phyloP scores from a whole-genome alignment of 139 green algal species.

The Deuterostichococcus epilithicus region DNA sequence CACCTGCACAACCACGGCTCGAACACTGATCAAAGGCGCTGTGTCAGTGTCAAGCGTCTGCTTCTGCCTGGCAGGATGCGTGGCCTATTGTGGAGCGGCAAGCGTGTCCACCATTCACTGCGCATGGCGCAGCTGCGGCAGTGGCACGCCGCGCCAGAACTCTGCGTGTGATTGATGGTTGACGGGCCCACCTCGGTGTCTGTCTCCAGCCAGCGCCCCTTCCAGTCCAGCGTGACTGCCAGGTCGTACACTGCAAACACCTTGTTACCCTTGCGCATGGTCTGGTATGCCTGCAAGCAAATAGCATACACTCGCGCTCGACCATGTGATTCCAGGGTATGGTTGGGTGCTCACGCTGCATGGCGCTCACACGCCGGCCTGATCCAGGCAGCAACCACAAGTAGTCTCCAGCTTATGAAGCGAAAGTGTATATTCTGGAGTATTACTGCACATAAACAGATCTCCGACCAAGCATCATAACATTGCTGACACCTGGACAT shows the following conservation, averaged over 20 bases:
- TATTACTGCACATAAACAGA: too few relatives aligned
- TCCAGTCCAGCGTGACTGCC: conserved; percentile 59
- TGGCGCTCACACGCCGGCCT: too few relatives aligned
- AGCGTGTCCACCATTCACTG: neutral
- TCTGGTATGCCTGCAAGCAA: conserved; percentile 52
- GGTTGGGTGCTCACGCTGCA: neutral
- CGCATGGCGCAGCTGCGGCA: too few relatives aligned
- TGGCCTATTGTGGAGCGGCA: neutral
- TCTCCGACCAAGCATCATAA: neutral
- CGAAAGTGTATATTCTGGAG: neutral
- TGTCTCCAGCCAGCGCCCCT: conserved; percentile 18
- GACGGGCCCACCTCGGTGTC: conserved; percentile 3
- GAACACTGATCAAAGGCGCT: neutral
- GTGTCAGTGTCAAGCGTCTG: neutral
- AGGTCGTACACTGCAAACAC: conserved; percentile 73
- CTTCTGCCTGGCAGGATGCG: neutral
- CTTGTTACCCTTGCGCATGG: conserved; percentile 75
- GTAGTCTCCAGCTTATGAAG: neutral
- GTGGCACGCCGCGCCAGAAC: too few relatives aligned
- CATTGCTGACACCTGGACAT: neutral
- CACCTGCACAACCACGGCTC: conserved; percentile 18
- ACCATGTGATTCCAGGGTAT: neutral
- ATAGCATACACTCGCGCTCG: neutral
- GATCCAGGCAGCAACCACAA: neutral
- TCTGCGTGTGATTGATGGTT: too few relatives aligned